Evolutionary conservation across 2,329 filamentous ascomycete genomes (phyloP).

Genomic region (Venturia aucupariae): DNA sequence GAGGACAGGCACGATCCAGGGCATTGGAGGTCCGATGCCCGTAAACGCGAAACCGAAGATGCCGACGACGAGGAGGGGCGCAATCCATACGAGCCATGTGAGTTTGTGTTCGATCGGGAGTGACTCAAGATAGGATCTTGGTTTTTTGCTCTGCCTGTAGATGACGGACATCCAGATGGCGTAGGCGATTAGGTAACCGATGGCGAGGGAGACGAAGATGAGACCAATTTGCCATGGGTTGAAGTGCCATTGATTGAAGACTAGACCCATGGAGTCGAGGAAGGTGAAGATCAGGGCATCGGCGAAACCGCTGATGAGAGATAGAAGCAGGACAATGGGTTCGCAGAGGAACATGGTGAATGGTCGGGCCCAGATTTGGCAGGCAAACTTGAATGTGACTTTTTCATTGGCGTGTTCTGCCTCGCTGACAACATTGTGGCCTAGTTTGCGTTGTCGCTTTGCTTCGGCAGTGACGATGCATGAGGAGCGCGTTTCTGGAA

Average conservation of each 20-base stretch:
- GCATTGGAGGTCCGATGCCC: constrained; percentile 49
- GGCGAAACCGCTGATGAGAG: constrained; percentile 61
- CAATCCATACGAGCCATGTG: constrained; percentile 54
- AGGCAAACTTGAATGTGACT: constrained; percentile 35
- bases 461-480: constrained; percentile 70
- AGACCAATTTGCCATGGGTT: constrained; percentile 47
- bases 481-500: constrained; percentile 67
- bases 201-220: constrained; percentile 46
- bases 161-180: constrained; percentile 49
- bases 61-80: constrained; percentile 54
- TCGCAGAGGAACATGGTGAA: constrained; percentile 67
- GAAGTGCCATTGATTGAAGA: constrained; percentile 60
- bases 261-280: constrained; percentile 58
- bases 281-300: constrained; percentile 72
- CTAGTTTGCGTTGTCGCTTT: constrained; percentile 58
- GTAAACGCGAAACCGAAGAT: constrained; percentile 64
- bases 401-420: constrained; percentile 44
- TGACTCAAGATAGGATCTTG: constrained; percentile 25
- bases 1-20: constrained; percentile 60
- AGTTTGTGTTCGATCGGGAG: constrained; percentile 57
- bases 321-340: constrained; percentile 62
- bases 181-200: constrained; percentile 55
- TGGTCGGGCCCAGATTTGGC: constrained; percentile 50
- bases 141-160: constrained; percentile 42
- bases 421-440: constrained; percentile 59